Evolutionary conservation across 495 filamentous ascomycete genomes (phyloP).

Genomic region (Penicillium bovifimosum): DNA sequence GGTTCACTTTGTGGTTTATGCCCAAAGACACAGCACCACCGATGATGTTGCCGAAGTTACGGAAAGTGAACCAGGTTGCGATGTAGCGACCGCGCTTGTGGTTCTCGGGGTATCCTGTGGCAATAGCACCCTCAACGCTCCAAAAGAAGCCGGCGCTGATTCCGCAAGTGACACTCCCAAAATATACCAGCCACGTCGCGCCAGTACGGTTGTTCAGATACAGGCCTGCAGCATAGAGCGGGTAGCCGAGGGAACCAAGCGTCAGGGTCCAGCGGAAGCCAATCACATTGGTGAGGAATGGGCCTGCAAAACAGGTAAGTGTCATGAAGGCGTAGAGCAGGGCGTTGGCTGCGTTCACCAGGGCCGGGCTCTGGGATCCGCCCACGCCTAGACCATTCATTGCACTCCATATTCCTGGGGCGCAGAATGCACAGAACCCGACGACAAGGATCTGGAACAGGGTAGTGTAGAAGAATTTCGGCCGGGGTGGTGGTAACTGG

Average conservation of each 20-base stretch:
- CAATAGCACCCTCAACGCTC: slow-evolving; percentile 51
- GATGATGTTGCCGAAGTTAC: slow-evolving; percentile 50
- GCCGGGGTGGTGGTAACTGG: background rate
- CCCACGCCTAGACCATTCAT: slow-evolving; percentile 52
- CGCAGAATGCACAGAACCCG: slow-evolving; percentile 48
- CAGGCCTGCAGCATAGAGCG: slow-evolving; percentile 49
- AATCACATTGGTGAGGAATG: slow-evolving; percentile 26
- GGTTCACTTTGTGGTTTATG: slow-evolving; percentile 43
- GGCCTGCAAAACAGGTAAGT: slow-evolving; percentile 17
- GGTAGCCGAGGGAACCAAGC: slow-evolving; percentile 50
- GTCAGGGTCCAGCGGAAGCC: slow-evolving; percentile 46
- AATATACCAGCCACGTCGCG: slow-evolving; percentile 48
- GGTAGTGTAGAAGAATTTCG: slow-evolving; percentile 34
- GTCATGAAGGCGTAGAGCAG: slow-evolving; percentile 36
- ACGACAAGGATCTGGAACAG: slow-evolving; percentile 52
- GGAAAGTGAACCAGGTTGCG: slow-evolving; percentile 51
- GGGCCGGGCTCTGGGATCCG: slow-evolving; percentile 46
- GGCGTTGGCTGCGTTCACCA: slow-evolving; percentile 53
- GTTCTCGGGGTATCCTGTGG: slow-evolving; percentile 48
- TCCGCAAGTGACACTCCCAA: slow-evolving; percentile 50
- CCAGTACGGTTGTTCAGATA: slow-evolving; percentile 55
- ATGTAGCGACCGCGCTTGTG: slow-evolving; percentile 49
- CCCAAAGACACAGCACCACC: slow-evolving; percentile 49
- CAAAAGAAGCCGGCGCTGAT: slow-evolving; percentile 50
- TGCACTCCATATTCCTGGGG: slow-evolving; percentile 55